These are phyloP conservation scores for Termitomyces sp. DNA, from an alignment of 768 basidiomycete species.

Conservation along the genomic window DNA sequence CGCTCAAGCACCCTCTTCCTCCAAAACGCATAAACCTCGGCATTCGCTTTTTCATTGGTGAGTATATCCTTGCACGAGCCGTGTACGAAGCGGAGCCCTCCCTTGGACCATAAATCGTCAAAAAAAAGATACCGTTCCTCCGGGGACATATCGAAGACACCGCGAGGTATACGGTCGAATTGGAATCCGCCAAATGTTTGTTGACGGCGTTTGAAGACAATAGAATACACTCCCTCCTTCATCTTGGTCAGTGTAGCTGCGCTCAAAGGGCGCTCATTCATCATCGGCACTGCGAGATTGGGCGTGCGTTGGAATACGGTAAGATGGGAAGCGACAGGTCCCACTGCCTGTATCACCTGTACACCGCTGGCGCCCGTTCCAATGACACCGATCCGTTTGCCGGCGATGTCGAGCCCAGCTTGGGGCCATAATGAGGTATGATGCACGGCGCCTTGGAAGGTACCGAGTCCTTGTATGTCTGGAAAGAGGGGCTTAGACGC, in stretches of 20 bases:
- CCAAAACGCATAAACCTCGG: constrained; percentile 21
- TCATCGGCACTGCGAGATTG: constrained; percentile 20
- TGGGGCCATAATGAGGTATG: constrained; percentile 21
- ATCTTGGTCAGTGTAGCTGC: constrained; percentile 10
- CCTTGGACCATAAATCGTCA: constrained; percentile 17
- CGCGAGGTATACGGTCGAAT: constrained; percentile 9
- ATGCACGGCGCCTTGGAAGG: constrained; percentile 18
- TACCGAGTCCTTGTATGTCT: constrained; percentile 14
- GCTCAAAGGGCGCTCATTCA: constrained; percentile 15
- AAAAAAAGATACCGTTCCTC: constrained; percentile 18
- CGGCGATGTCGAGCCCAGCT: constrained; percentile 13
- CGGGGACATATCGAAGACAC: constrained; percentile 8
- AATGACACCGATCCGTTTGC: constrained; percentile 22
- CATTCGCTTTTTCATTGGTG: constrained; percentile 14
- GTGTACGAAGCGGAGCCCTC: constrained; percentile 18
- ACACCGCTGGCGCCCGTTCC: constrained; percentile 23
- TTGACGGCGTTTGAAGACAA: constrained; percentile 13
- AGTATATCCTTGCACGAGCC: constrained; percentile 14
- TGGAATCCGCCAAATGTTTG: constrained; percentile 18
- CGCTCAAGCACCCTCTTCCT: constrained; percentile 16
- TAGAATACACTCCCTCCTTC: constrained; percentile 16
- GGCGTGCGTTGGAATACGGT: constrained; percentile 25
- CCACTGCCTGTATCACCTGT: constrained; percentile 20
- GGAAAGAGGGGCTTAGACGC: constrained; percentile 19
- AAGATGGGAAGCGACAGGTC: constrained; percentile 15